Percentiles rank a stretch among this genome's conserved stretches.
Conservation (phyloP, 495 filamentous ascomycete genomes). For the Clohesyomyces aquaticus region DNA sequence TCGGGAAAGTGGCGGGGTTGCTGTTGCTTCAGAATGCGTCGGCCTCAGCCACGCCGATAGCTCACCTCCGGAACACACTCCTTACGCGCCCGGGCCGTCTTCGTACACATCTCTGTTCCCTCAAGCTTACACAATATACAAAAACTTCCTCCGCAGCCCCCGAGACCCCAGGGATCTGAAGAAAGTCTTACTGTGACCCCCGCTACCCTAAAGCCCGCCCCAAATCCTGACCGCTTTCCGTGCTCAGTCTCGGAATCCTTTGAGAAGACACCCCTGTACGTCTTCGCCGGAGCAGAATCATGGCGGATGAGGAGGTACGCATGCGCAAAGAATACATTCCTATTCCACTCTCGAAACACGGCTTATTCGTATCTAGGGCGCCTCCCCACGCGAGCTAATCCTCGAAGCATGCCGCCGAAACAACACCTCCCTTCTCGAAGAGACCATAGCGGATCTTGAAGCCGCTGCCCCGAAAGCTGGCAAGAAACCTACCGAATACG, state of each 20-base stretch:
- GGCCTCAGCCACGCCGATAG: neutral
- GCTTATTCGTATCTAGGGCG: conserved; percentile 64
- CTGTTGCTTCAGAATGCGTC: neutral
- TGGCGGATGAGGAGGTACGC: conserved; percentile 41
- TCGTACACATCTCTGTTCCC: neutral
- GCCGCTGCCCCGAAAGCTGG: conserved; percentile 58
- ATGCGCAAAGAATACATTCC: too few relatives aligned
- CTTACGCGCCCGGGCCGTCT: neutral
- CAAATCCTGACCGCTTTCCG: too few relatives aligned
- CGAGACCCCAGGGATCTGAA: too few relatives aligned
- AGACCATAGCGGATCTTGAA: conserved; percentile 53
- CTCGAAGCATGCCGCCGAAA: conserved; percentile 93
- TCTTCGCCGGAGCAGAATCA: conserved; percentile 14
- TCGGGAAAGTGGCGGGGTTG: neutral
- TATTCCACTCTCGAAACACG: neutral
- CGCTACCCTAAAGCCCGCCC: too few relatives aligned
- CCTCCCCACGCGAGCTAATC: conserved; percentile 79
- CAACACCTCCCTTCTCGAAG: conserved; percentile 79
- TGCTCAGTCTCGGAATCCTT: too few relatives aligned
- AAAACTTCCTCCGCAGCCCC: too few relatives aligned
- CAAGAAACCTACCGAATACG: conserved; percentile 45
- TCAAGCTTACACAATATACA: too few relatives aligned
- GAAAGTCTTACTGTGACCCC: too few relatives aligned
- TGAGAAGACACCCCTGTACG: too few relatives aligned
- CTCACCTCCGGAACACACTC: neutral